Evolutionary conservation across 352 stramenopile genomes (phyloP).

Genomic region (Plasmopara halstedii): DNA sequence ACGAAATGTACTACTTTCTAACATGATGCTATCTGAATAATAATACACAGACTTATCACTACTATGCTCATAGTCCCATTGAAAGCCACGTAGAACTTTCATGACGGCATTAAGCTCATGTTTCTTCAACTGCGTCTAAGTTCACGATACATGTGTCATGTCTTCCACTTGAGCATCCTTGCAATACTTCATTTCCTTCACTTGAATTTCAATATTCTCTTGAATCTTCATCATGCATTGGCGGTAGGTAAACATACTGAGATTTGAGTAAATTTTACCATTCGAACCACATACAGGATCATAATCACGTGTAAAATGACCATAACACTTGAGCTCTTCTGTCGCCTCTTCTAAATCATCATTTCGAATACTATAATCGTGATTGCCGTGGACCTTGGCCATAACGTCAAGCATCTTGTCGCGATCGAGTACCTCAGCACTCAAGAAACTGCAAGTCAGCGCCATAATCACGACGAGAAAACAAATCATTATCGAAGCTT

Average conservation of each 20-base stretch:
- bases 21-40: slow-evolving; percentile 24
- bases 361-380: slow-evolving; percentile 13
- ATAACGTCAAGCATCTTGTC: slow-evolving; percentile 28
- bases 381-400: slow-evolving; percentile 24
- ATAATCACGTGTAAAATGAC: slow-evolving; percentile 39
- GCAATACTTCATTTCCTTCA: slow-evolving; percentile 37
- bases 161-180: slow-evolving; percentile 27
- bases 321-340: slow-evolving; percentile 27
- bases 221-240: slow-evolving; percentile 37
- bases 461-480: slow-evolving; percentile 2
- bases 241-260: slow-evolving; percentile 47
- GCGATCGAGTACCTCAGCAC: slow-evolving; percentile 20
- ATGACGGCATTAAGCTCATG: too few relatives aligned
- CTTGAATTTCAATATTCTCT: slow-evolving; percentile 20
- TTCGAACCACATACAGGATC: slow-evolving; percentile 48
- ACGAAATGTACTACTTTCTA: too few relatives aligned
- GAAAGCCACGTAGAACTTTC: too few relatives aligned
- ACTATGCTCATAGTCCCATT: too few relatives aligned
- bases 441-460: slow-evolving; percentile 6
- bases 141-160: slow-evolving; percentile 14
- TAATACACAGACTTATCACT: slow-evolving; percentile 19
- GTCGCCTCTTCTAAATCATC: slow-evolving; percentile 17
- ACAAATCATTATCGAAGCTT: slow-evolving; percentile 5
- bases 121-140: too few relatives aligned
- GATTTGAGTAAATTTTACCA: slow-evolving; percentile 44